phyloP scores from a whole-genome alignment of 2,329 filamentous ascomycete species.

The Penicillium hesseltinei region DNA sequence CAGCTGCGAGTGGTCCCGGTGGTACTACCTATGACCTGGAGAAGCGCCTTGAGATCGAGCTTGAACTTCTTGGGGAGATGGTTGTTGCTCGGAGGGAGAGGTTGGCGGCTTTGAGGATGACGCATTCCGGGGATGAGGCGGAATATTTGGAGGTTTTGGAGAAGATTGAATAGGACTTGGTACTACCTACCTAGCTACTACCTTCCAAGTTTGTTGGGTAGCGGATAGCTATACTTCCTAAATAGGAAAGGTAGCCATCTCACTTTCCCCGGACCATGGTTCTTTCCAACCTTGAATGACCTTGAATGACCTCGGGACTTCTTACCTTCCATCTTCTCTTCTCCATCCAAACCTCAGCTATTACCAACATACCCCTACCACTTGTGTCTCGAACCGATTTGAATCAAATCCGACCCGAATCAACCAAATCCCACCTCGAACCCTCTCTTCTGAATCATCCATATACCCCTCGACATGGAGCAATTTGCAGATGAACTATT shows the following conservation, averaged over 20 bases:
- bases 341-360: not conserved
- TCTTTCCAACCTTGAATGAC: not conserved
- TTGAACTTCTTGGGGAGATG: not conserved
- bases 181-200: not conserved
- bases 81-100: not conserved
- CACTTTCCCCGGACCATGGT: not conserved
- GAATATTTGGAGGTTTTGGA: not conserved
- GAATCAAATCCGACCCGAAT: not conserved
- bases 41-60: not conserved
- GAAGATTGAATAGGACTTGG: no score
- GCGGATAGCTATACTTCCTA: not conserved
- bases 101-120: not conserved
- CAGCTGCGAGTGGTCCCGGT: not conserved
- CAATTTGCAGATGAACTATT: fast-evolving
- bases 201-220: not conserved
- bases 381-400: not conserved
- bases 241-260: not conserved
- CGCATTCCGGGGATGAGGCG: not conserved
- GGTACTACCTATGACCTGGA: not conserved
- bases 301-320: no score
- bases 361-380: not conserved
- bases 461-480: not conserved
- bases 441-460: not conserved
- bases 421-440: not conserved
- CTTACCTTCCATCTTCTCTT: not conserved